Percentiles rank a stretch among this genome's conserved stretches.
These are phyloP conservation scores for Metschnikowia chrysomelidarum DNA, from an alignment of 805 yeast genomes.

Conservation along the genomic window DNA sequence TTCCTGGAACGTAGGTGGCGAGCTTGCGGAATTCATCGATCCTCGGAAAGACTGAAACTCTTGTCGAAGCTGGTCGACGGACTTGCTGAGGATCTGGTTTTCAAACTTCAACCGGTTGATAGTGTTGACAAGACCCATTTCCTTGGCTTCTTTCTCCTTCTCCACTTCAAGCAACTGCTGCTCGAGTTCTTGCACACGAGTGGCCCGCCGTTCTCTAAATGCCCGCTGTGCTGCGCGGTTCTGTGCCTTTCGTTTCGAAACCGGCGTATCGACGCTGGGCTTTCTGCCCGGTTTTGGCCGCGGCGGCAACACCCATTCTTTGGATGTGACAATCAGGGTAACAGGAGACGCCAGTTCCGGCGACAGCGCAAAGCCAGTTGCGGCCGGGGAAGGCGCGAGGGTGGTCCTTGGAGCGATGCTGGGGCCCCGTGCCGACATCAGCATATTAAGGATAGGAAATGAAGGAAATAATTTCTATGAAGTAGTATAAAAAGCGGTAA, in stretches of 20 bases:
- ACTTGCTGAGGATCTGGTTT: slow-evolving; percentile 42
- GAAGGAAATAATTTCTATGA: no score
- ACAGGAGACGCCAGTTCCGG: slow-evolving; percentile 20
- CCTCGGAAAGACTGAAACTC: slow-evolving; percentile 26
- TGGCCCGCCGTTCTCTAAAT: slow-evolving; percentile 83
- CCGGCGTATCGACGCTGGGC: slow-evolving; percentile 75
- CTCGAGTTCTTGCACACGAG: slow-evolving; percentile 76
- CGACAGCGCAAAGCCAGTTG: slow-evolving; percentile 15
- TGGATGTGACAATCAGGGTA: slow-evolving; percentile 55
- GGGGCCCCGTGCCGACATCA: slow-evolving; percentile 17
- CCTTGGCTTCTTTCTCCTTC: slow-evolving; percentile 60
- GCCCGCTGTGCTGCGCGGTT: slow-evolving; percentile 95
- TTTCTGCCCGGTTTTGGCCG: slow-evolving; percentile 61
- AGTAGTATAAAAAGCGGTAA: no score
- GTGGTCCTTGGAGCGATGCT: slow-evolving; percentile 19
- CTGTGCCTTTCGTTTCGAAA: slow-evolving; percentile 83
- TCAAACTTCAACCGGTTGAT: slow-evolving; percentile 48
- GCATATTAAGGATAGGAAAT: not conserved
- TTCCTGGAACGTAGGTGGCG: slow-evolving; percentile 4
- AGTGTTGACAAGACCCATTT: slow-evolving; percentile 51
- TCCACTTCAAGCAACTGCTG: slow-evolving; percentile 64
- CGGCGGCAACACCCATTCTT: slow-evolving; percentile 61
- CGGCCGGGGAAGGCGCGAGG: slow-evolving; percentile 19
- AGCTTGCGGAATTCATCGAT: slow-evolving; percentile 6
- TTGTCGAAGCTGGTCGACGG: slow-evolving; percentile 40